Evolutionary conservation across 2,329 filamentous ascomycete genomes (phyloP).

Genomic region (Paecilomyces sp.): DNA sequence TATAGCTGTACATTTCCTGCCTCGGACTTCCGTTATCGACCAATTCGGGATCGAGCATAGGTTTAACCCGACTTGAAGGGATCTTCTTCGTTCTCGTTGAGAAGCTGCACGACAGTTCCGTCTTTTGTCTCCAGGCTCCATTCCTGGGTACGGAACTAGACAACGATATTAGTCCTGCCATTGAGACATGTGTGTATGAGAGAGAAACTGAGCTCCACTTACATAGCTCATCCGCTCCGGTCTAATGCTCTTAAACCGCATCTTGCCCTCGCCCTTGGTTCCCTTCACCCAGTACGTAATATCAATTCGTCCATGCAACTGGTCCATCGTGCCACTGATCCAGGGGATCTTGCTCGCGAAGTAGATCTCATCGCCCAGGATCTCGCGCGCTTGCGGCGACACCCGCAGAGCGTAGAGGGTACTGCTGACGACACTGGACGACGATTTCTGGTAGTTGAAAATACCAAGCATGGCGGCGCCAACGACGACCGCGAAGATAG

Average conservation of each 20-base stretch:
- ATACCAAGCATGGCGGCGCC: conserved; percentile 70
- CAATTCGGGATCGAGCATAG: conserved; percentile 22
- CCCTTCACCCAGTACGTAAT: conserved; percentile 83
- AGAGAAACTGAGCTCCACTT: conserved; percentile 20
- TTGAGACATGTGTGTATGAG: too few relatives aligned
- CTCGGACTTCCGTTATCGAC: background rate
- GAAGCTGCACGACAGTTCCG: conserved; percentile 64
- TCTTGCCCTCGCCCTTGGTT: conserved; percentile 60
- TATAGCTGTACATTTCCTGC: conserved; percentile 16
- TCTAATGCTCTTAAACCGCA: conserved; percentile 73
- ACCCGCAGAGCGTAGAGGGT: conserved; percentile 90
- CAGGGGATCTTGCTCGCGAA: conserved; percentile 72
- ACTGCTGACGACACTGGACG: conserved; percentile 76
- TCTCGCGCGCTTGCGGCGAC: conserved; percentile 62
- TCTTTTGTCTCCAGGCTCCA: conserved; percentile 74
- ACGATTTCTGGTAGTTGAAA: conserved; percentile 98
- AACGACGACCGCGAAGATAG: conserved; percentile 70
- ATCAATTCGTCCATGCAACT: conserved; percentile 84
- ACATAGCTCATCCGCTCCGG: conserved; percentile 55
- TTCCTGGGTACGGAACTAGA: conserved; percentile 74
- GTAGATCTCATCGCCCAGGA: conserved; percentile 82
- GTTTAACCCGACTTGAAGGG: conserved; percentile 54
- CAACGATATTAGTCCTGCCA: too few relatives aligned
- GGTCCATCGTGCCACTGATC: conserved; percentile 85
- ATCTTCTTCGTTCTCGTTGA: conserved; percentile 62